phyloP scores from a whole-genome alignment of 768 basidiomycete species.

The Asterophora lycoperdoides region DNA sequence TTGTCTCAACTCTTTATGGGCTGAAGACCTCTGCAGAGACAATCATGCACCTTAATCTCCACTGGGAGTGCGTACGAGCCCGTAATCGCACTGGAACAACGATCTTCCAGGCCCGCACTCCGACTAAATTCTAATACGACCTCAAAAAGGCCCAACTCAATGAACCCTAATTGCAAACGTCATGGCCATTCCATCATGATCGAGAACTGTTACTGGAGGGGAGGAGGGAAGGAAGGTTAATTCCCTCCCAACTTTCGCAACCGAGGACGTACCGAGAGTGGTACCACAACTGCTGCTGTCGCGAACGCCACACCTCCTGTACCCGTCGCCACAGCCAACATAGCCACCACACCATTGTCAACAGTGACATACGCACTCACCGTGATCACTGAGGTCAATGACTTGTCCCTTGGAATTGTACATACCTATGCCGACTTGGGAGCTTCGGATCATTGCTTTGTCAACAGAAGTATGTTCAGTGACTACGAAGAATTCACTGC shows the following conservation, averaged over 20 bases:
- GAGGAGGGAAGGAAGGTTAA: background rate
- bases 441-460: background rate
- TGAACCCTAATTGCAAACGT: background rate
- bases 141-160: background rate
- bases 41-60: constrained; percentile 6
- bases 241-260: background rate
- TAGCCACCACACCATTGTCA: background rate
- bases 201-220: constrained; percentile 9
- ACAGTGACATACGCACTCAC: background rate
- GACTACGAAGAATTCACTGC: too few species aligned
- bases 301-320: background rate
- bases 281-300: background rate
- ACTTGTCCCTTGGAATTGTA: background rate
- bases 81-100: background rate
- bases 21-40: constrained; percentile 8
- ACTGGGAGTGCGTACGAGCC: background rate
- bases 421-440: background rate
- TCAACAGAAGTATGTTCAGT: background rate
- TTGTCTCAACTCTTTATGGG: constrained; percentile 14
- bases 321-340: background rate
- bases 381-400: background rate
- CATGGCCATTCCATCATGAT: background rate
- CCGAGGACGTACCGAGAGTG: background rate
- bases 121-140: too few species aligned
- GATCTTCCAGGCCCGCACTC: background rate